Percentiles rank a stretch among this genome's conserved stretches.
phyloP scores from a whole-genome alignment of 768 basidiomycete genomes.

The Hysterangium stoloniferum region DNA sequence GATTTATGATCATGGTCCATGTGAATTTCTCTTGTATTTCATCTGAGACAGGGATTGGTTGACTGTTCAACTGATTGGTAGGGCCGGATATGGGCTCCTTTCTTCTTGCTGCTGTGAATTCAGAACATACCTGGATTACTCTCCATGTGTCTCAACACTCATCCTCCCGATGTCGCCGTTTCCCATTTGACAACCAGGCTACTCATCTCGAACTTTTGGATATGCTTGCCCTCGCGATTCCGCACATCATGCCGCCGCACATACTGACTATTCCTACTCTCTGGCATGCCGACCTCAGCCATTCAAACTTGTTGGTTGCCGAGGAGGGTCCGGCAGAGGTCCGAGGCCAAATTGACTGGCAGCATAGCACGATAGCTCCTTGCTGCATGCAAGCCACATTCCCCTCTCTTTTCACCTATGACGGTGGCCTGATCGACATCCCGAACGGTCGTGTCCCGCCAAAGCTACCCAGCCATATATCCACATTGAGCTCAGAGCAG shows the following conservation, averaged over 20 bases:
- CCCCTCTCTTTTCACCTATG: not conserved
- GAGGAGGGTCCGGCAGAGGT: conserved; percentile 3
- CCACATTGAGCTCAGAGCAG: not conserved
- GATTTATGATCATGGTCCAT: conserved; percentile 26
- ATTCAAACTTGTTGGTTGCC: conserved; percentile 15
- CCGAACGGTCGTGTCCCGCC: not conserved
- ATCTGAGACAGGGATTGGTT: not conserved
- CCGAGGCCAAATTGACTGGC: conserved; percentile 18
- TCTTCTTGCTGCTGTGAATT: not conserved
- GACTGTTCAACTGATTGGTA: not conserved
- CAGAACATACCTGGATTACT: not conserved
- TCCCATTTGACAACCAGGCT: not conserved
- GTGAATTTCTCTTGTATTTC: conserved; percentile 18
- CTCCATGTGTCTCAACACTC: not conserved
- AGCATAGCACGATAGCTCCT: conserved; percentile 1
- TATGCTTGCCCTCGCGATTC: not conserved
- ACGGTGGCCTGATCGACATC: conserved; percentile 1
- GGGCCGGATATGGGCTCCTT: not conserved
- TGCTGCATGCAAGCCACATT: conserved; percentile 1
- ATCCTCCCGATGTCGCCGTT: not conserved
- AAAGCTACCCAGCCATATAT: not conserved
- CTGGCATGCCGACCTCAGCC: conserved; percentile 18
- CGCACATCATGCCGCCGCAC: not conserved
- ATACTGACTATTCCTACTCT: conserved; percentile 5
- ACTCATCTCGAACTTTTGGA: not conserved